Conservation (phyloP, 345 rosid species). For the thale cress (Arabidopsis thaliana) region TAIR10.1 NC_003076.8:26143001-26143500, state of each 20-base stretch:
- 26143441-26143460: constrained; percentile 8
- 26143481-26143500: constrained; percentile 68
- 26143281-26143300: constrained; percentile 24
- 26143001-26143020: constrained; percentile 15
- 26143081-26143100: constrained; percentile 58
- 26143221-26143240: constrained; percentile 28
- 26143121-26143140: constrained; percentile 77
- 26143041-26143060: constrained; percentile 5
- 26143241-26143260: constrained; percentile 9
- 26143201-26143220: constrained; percentile 2
- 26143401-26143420: constrained; percentile 32
- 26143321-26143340: constrained; percentile 21
- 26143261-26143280: neutral
- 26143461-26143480: neutral
- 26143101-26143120: constrained; percentile 69
- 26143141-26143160: constrained; percentile 57
- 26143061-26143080: neutral
- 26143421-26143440: constrained; percentile 5
- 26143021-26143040: neutral
- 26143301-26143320: constrained; percentile 9
- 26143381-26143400: constrained; percentile 22
- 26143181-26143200: constrained; percentile 52
- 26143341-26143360: constrained; percentile 7
- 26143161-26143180: constrained; percentile 62
- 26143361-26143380: constrained; percentile 31